Conservation (phyloP, 1,284 basidiomycete genomes). For the Singerocomus rubriflavus region DNA sequence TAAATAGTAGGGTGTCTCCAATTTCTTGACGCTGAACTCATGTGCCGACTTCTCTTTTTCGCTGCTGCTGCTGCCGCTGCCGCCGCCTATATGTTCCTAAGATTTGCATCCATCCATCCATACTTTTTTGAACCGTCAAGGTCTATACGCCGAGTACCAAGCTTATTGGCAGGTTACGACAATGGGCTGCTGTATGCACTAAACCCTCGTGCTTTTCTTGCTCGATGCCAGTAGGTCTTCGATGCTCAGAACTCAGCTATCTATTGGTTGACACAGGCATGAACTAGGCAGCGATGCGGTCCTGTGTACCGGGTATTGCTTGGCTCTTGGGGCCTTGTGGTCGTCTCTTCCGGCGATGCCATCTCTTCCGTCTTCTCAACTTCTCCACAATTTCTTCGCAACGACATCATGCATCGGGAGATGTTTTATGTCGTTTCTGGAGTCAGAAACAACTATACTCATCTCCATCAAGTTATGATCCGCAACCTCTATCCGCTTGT, state of each 20-base stretch:
- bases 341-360: slow-evolving; percentile 15
- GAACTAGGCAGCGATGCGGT: slow-evolving; percentile 14
- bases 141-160: slow-evolving; percentile 7
- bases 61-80: too few species aligned
- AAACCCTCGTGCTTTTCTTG: slow-evolving; percentile 20
- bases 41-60: slow-evolving; percentile 4
- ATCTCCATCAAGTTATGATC: slow-evolving; percentile 18
- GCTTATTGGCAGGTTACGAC: slow-evolving; percentile 13
- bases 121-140: background rate
- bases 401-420: slow-evolving; percentile 14
- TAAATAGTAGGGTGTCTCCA: slow-evolving; percentile 7
- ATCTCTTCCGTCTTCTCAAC: slow-evolving; percentile 15
- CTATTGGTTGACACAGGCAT: background rate
- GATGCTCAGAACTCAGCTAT: background rate
- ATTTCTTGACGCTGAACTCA: background rate
- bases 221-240: slow-evolving; percentile 22
- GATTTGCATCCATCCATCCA: background rate
- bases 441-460: slow-evolving; percentile 3
- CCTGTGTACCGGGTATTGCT: slow-evolving; percentile 17
- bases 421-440: slow-evolving; percentile 19
- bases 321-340: slow-evolving; percentile 15
- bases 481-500: slow-evolving; percentile 21
- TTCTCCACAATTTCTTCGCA: slow-evolving; percentile 8
- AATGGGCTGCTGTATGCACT: slow-evolving; percentile 19
- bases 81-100: background rate